Evolutionary conservation across 192 early-diverging fungal species (phyloP), one percentile per base, ranked within the genome.

Genomic region (Geosiphon pyriformis): DNA sequence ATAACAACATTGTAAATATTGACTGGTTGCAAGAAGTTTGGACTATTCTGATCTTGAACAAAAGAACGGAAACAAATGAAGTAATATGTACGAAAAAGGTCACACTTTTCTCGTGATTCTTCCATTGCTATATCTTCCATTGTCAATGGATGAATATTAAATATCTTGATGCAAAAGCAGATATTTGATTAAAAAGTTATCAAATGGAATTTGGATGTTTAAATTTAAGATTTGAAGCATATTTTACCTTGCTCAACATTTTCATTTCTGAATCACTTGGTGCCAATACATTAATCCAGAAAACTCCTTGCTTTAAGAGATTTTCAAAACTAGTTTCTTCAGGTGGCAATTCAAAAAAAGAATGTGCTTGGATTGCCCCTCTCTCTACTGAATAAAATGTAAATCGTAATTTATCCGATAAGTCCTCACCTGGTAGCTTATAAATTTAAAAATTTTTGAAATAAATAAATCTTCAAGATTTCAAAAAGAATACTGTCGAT

Each of bases 101-200:
- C 94, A 70, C 85, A 88, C 68, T 91, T 96, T 70, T 98, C 95
- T 31, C 92, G 83, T 2, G 86, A 82, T 55, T 94, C 90, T 58
- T 92, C 80, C 20, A 85, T 87, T 62, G 82, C 70, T 72, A 98
- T 93, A 71, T 95, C 94, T 71, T 98, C 94, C 37, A 80, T 81
- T 2, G 94, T 95, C 47, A 97, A 74, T 30, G 94, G 92, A 72
- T 97, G 94, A 26, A 97, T 87, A 27, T 78, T 83, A 59, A 94
- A 94, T 23, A 92, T 78, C 76, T 85, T 67, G 55, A 10, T 33
- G 46, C 55, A 17, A 31, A 2, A 46, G 20, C 18, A 29, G 67
- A 32, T 17, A 47, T 1, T 26, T 42, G 26, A 17, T 23, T 42
- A n/a, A n/a, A n/a, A n/a, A 42, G 37, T 42, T 10, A 15, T 6